Base-by-base conservation (phyloP, 2,329 filamentous ascomycete species). In the Escovopsis sp. region DNA sequence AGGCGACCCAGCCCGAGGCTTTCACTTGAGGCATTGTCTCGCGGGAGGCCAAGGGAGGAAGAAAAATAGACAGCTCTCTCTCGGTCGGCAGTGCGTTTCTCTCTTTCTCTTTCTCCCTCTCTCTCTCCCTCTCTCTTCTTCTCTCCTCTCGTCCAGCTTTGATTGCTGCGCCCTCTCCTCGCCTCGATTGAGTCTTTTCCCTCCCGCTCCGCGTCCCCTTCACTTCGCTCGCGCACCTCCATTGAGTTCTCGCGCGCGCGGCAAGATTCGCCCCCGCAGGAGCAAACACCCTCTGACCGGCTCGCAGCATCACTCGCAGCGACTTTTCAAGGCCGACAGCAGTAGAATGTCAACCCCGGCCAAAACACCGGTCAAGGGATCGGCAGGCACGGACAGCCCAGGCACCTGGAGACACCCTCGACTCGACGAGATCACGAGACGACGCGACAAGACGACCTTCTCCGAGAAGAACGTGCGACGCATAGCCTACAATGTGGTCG, bases 331-430 rank as follows among this genome's bases (percentile, higher is more conserved):
- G 23, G 23, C 23, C 23, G 6, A 23, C 23, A 23, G 11, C 9
- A 12, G 32, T 11, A 48, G 12, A 39, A 61, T 62, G 60, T 49
- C 59, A 30, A 57, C 56, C 30, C 54, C 55, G 12, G 44, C 53
- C 43, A 55, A 45, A 44, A 65, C 64, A 50, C 55, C 73, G 49
- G 47, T 70, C 56, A 57, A 69, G 59, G 58, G 41, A 41, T 58
- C 59, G 15, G 49, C 61, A 1, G 48, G 55, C 19, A 56, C 61
- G 26, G 73, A 77, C 42, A 77, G 72, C 52, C 74, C 85, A 6
- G 88, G 89, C 43, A 85, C 80, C 57, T 98, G 91, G 89, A 77
- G 80, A 55, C 91, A 98, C 60, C 91, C 91, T 32, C 79, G 82
- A 48, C 72, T 95, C 49, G 74, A 86, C 54, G 89, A 96, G 63